phyloP scores from a whole-genome alignment of 2,329 filamentous ascomycete genomes.

The Fusarium succisae region DNA sequence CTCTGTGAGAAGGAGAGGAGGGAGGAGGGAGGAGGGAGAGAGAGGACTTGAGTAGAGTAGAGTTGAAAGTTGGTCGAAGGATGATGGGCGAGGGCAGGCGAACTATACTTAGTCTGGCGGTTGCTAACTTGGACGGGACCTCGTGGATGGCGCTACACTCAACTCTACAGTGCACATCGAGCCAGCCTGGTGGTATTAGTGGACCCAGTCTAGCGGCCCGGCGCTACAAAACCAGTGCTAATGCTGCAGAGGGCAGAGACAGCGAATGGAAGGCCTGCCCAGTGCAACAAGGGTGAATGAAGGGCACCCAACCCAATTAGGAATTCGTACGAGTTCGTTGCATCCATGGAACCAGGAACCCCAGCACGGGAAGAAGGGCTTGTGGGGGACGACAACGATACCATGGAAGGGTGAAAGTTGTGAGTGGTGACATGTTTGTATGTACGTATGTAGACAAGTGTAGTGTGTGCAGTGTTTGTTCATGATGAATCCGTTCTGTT shows the following conservation, averaged over 20 bases:
- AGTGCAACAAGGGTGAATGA: slow-evolving; percentile 17
- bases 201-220: slow-evolving; percentile 39
- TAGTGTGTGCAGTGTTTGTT: background rate
- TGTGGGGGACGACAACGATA: slow-evolving; percentile 14
- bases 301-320: slow-evolving; percentile 20
- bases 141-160: slow-evolving; percentile 27
- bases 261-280: slow-evolving; percentile 34
- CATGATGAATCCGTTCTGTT: background rate
- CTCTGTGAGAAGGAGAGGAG: slow-evolving; percentile 12
- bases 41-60: background rate
- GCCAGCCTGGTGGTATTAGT: slow-evolving; percentile 42
- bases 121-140: slow-evolving; percentile 33
- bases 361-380: slow-evolving; percentile 18
- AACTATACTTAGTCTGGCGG: slow-evolving; percentile 38
- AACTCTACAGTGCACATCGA: slow-evolving; percentile 30
- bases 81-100: slow-evolving; percentile 35
- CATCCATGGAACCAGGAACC: slow-evolving; percentile 16
- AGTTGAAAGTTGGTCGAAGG: slow-evolving; percentile 26
- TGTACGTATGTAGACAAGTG: background rate
- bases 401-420: slow-evolving; percentile 1
- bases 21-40: slow-evolving; percentile 19
- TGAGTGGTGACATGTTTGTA: slow-evolving; percentile 9
- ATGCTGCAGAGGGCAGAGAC: slow-evolving; percentile 31
- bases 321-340: slow-evolving; percentile 36
- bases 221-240: slow-evolving; percentile 27